Evolutionary conservation across 495 filamentous ascomycete species (phyloP).

Genomic region (Trichoderma virens): DNA sequence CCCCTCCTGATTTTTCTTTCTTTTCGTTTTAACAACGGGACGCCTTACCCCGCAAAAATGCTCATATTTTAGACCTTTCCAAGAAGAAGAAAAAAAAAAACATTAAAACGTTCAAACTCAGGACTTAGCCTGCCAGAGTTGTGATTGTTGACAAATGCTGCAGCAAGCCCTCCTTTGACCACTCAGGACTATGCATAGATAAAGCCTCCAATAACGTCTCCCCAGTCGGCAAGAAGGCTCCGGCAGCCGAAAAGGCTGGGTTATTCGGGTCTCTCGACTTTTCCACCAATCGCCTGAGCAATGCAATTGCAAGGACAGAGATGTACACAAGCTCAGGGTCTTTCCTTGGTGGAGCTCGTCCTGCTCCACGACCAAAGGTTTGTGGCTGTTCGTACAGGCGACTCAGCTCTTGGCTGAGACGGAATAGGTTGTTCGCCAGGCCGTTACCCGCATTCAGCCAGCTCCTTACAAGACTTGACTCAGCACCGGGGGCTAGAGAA

Average conservation of each 20-base stretch:
- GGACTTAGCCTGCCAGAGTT: slow-evolving; percentile 43
- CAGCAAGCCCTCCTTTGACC: slow-evolving; percentile 53
- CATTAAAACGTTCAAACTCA: background rate
- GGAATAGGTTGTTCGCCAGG: slow-evolving; percentile 71
- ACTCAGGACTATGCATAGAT: slow-evolving; percentile 46
- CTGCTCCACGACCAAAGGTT: slow-evolving; percentile 21
- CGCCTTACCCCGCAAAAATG: background rate
- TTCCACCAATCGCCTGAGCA: slow-evolving; percentile 62
- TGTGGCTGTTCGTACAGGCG: slow-evolving; percentile 43
- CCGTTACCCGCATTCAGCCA: slow-evolving; percentile 86
- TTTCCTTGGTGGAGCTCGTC: slow-evolving; percentile 25
- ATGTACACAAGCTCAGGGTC: slow-evolving; percentile 50
- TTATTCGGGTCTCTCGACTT: slow-evolving; percentile 59
- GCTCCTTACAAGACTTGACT: slow-evolving; percentile 59
- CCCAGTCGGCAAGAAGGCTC: slow-evolving; percentile 57
- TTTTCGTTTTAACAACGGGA: background rate
- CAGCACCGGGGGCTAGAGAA: slow-evolving; percentile 61
- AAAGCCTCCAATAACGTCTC: slow-evolving; percentile 64
- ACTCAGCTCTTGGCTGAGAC: slow-evolving; percentile 62
- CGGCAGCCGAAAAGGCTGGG: slow-evolving; percentile 44
- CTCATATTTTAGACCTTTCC: background rate
- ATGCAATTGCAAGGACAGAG: slow-evolving; percentile 59
- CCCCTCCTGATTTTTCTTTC: background rate
- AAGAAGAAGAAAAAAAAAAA: too few species aligned
- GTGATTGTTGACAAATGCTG: slow-evolving; percentile 68